Evolutionary conservation across 257 asterid genomes (phyloP).

Genomic region (Schizonepeta tenuifolia): DNA sequence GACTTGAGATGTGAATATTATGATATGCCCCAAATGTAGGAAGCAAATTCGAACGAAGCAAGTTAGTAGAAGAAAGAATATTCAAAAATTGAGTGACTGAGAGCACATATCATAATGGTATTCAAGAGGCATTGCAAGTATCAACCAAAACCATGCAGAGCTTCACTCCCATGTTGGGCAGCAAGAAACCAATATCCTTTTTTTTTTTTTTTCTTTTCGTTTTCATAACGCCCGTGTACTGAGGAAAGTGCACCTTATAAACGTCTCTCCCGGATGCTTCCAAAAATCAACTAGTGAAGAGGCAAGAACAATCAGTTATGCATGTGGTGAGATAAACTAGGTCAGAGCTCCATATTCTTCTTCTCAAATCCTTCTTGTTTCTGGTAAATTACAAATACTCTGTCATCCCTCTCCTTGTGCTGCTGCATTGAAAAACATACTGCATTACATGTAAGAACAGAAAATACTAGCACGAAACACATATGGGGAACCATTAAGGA

Average conservation of each 20-base stretch:
- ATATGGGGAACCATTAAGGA: background rate
- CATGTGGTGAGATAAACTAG: conserved; percentile 30
- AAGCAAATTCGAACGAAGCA: background rate
- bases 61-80: conserved; percentile 23
- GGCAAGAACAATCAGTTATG: conserved; percentile 31
- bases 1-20: conserved; percentile 24
- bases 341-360: conserved; percentile 37
- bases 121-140: conserved; percentile 29
- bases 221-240: conserved; percentile 39
- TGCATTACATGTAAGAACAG: conserved; percentile 17
- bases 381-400: conserved; percentile 38
- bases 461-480: background rate
- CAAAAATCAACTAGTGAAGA: conserved; percentile 42
- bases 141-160: conserved; percentile 39
- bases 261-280: conserved; percentile 33
- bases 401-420: conserved; percentile 44
- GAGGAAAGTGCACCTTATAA: conserved; percentile 37
- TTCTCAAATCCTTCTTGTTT: conserved; percentile 34
- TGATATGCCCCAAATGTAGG: conserved; percentile 20
- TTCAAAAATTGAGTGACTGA: conserved; percentile 32
- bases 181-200: conserved; percentile 31
- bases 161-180: conserved; percentile 40
- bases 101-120: conserved; percentile 27
- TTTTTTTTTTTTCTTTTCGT: background rate
- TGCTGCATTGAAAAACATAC: conserved; percentile 37